A percentile compares a stretch with the other conserved stretches of the same genome.
These are phyloP conservation scores for Mycena rosella DNA, from an alignment of 768 basidiomycete species.

Conservation along the genomic window DNA sequence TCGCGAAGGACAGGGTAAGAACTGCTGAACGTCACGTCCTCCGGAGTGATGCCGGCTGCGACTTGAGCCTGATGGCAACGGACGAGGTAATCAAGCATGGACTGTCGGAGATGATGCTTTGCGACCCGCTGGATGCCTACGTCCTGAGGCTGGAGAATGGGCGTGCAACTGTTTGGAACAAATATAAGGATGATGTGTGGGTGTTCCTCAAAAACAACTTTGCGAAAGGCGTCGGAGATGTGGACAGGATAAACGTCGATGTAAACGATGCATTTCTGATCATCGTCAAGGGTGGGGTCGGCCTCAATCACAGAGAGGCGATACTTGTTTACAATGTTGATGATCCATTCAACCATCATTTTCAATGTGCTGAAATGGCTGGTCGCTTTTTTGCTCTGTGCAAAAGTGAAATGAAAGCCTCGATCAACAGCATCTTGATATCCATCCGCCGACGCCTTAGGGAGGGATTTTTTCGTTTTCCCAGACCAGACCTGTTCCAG, in stretches of 20 bases:
- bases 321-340: slow-evolving; percentile 35
- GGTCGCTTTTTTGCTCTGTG: slow-evolving; percentile 35
- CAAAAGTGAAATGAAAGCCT: slow-evolving; percentile 43
- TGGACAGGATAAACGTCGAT: slow-evolving; percentile 48
- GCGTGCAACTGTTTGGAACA: slow-evolving; percentile 40
- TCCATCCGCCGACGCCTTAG: slow-evolving; percentile 18
- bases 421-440: slow-evolving; percentile 23
- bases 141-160: slow-evolving; percentile 40
- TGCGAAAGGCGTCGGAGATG: slow-evolving; percentile 38
- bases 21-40: slow-evolving; percentile 29
- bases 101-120: slow-evolving; percentile 38
- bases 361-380: slow-evolving; percentile 45
- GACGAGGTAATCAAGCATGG: slow-evolving; percentile 26
- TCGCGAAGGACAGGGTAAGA: slow-evolving; percentile 33
- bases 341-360: slow-evolving; percentile 43
- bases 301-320: slow-evolving; percentile 22
- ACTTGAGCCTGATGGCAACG: slow-evolving; percentile 21
- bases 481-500: slow-evolving; percentile 43
- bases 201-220: slow-evolving; percentile 25
- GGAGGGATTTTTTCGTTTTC: slow-evolving; percentile 33
- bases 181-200: slow-evolving; percentile 32
- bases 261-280: slow-evolving; percentile 35
- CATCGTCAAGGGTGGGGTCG: slow-evolving; percentile 25
- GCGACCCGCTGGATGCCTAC: slow-evolving; percentile 40
- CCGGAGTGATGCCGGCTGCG: slow-evolving; percentile 22